Conservation (phyloP, 176 grass and related monocot species). For the Musa acuminata region DNA sequence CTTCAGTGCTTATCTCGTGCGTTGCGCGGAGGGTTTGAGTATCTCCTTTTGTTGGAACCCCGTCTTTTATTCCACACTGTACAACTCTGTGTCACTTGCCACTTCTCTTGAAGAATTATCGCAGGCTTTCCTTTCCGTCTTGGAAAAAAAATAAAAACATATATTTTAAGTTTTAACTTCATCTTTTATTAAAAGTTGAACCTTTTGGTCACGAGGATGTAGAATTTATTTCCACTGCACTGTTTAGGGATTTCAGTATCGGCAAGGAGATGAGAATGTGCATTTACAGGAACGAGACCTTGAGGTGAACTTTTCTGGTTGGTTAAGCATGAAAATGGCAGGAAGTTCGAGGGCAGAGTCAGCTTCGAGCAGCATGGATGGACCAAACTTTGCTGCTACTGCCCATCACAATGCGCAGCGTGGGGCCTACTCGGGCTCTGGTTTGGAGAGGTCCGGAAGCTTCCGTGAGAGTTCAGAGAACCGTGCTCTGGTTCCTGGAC, state of each 20-base stretch:
- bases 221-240: neutral
- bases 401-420: conserved; percentile 23
- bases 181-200: too few relatives aligned
- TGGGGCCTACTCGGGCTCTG: conserved; percentile 14
- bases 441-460: conserved; percentile 23
- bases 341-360: conserved; percentile 21
- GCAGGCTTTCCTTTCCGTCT: neutral
- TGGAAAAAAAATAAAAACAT: neutral
- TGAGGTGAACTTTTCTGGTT: conserved; percentile 1
- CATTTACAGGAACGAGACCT: neutral
- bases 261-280: neutral
- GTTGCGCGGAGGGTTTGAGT: neutral
- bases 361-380: conserved; percentile 21
- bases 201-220: neutral
- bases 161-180: too few relatives aligned
- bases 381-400: conserved; percentile 3
- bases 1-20: neutral
- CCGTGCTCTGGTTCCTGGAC: conserved; percentile 6
- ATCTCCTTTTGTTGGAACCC: neutral
- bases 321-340: conserved; percentile 25
- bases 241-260: neutral
- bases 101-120: neutral
- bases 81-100: neutral
- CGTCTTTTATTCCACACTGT: neutral
- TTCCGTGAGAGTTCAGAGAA: conserved; percentile 33